These are phyloP conservation scores for Caryopteris hybrid DNA, from an alignment of 305 asterid species.

Conservation along the genomic window DNA sequence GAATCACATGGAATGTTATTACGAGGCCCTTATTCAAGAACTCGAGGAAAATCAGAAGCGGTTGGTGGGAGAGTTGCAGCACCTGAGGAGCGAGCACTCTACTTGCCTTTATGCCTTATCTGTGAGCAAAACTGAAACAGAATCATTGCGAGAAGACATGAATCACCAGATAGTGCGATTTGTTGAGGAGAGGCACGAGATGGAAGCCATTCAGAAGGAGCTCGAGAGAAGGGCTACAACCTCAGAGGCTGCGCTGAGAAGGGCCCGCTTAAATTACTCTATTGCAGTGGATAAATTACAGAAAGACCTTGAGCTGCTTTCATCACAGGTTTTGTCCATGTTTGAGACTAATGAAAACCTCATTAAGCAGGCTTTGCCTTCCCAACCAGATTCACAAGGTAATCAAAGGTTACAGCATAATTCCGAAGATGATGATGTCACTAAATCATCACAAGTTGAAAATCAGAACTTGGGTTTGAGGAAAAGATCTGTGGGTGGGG, in stretches of 20 bases:
- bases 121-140: constrained; percentile 63
- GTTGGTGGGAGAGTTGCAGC: constrained; percentile 77
- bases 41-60: constrained; percentile 96
- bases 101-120: constrained; percentile 74
- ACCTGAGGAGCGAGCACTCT: constrained; percentile 72
- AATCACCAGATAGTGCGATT: constrained; percentile 51
- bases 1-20: constrained; percentile 95
- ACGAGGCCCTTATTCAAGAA: constrained; percentile 89
- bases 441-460: constrained; percentile 25
- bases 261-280: constrained; percentile 95
- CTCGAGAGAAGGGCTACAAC: constrained; percentile 73
- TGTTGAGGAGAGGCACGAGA: constrained; percentile 58
- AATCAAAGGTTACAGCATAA: constrained; percentile 21
- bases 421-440: constrained; percentile 36
- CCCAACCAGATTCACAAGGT: constrained; percentile 29
- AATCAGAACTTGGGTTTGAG: constrained; percentile 37
- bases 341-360: constrained; percentile 84
- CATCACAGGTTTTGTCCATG: constrained; percentile 94
- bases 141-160: constrained; percentile 58
- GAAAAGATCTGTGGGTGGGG: constrained; percentile 63
- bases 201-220: constrained; percentile 67
- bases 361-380: constrained; percentile 80
- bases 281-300: constrained; percentile 94
- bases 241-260: constrained; percentile 81
- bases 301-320: constrained; percentile 93